A percentile compares a stretch with the other conserved stretches of the same genome.
Evolutionary conservation across 2,329 filamentous ascomycete species (phyloP).

Genomic region (Venturia oleaginea): DNA sequence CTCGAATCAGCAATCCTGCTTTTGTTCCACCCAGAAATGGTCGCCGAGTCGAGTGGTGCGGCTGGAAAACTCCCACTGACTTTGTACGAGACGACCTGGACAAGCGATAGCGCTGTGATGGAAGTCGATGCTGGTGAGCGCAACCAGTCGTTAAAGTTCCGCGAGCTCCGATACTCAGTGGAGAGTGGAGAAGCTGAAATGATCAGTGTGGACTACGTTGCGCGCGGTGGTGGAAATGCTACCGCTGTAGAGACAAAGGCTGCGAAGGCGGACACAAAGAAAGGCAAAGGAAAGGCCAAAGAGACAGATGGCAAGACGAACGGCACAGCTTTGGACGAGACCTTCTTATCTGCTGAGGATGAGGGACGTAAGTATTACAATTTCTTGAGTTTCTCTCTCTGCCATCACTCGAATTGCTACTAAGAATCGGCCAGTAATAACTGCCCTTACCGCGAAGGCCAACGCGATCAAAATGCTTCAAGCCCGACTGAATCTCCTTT

Average conservation of each 20-base stretch:
- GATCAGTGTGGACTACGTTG: constrained; percentile 93
- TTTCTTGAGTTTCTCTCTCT: background rate
- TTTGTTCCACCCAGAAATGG: constrained; percentile 66
- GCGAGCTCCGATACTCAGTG: constrained; percentile 74
- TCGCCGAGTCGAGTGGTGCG: constrained; percentile 43
- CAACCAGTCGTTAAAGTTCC: constrained; percentile 55
- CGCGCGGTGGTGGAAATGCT: constrained; percentile 73
- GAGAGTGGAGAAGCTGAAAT: constrained; percentile 96
- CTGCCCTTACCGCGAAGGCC: constrained; percentile 70
- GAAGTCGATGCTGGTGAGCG: constrained; percentile 55
- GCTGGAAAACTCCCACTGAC: constrained; percentile 81
- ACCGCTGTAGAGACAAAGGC: constrained; percentile 43
- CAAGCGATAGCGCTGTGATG: constrained; percentile 28
- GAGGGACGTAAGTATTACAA: constrained; percentile 46
- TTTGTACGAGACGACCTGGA: constrained; percentile 70
- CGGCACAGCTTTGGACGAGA: constrained; percentile 24
- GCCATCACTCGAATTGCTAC: constrained; percentile 6
- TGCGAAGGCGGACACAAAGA: constrained; percentile 32
- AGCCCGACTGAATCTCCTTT: constrained; percentile 44
- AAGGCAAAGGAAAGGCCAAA: constrained; percentile 43
- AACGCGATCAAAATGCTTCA: constrained; percentile 94
- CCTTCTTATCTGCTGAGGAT: constrained; percentile 48
- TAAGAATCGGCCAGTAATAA: constrained; percentile 39
- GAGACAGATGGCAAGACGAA: constrained; percentile 20
- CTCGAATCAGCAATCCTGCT: constrained; percentile 86